phyloP scores from a whole-genome alignment of 1,139 yeast species.

The Candida glucosophila region DNA sequence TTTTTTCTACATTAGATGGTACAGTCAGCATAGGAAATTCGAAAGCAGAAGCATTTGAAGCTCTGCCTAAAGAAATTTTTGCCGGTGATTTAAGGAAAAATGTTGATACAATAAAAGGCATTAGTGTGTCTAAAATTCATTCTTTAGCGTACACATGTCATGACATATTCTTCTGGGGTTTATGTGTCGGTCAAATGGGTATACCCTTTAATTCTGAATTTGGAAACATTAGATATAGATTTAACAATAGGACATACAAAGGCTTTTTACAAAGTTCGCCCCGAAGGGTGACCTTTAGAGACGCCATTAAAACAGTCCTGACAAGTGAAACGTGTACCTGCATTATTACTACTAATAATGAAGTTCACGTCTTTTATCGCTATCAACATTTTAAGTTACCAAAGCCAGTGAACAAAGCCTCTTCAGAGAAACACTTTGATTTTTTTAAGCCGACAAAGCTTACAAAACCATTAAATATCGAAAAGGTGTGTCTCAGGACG shows the following conservation, averaged over 20 bases:
- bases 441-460: conserved; percentile 43
- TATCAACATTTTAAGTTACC: conserved; percentile 48
- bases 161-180: conserved; percentile 66
- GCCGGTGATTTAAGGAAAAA: conserved; percentile 36
- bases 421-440: conserved; percentile 38
- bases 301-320: conserved; percentile 47
- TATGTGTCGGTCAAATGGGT: conserved; percentile 85
- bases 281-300: conserved; percentile 33
- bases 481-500: conserved; percentile 25
- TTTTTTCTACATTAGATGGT: conserved; percentile 21
- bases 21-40: conserved; percentile 5
- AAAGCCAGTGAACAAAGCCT: conserved; percentile 23
- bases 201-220: conserved; percentile 15
- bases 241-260: conserved; percentile 19
- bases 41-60: conserved; percentile 26
- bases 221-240: conserved; percentile 14
- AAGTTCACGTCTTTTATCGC: conserved; percentile 54
- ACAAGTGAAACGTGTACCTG: conserved; percentile 71
- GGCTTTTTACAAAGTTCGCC: conserved; percentile 37
- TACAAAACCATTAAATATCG: conserved; percentile 30
- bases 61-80: conserved; percentile 40
- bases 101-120: conserved; percentile 31
- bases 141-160: conserved; percentile 52
- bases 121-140: conserved; percentile 66
- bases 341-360: conserved; percentile 50